Evolutionary conservation across 306 rosid species (phyloP), one percentile per base, ranked within the genome.

Genomic region (Fragaria nilgerrensis): DNA sequence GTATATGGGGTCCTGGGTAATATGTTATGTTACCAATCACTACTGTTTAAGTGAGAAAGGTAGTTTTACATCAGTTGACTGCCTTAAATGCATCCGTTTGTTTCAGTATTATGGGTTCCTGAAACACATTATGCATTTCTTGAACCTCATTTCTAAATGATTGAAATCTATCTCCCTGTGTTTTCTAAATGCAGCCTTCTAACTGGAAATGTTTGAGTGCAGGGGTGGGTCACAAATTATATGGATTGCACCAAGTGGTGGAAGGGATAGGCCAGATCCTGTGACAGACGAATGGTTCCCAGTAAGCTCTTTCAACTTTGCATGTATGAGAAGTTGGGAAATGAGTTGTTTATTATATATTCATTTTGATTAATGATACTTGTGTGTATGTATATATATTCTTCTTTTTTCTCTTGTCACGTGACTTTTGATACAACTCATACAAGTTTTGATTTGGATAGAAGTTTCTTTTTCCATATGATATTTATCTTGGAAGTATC

Each of bases 201-300:
- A 69, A 27, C 68, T 13, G 37, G 36, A 78, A 75, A 74, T 68
- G 63, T 68, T 71, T 49, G 45, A 27, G 43, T 77, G 79, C 82
- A 96, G 99, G 90, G 83, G 89, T 77, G 98, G 99, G 68, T 96
- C 98, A 41, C 98, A 92, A 80, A 65, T 96, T 63, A 76, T 96
- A 72, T 96, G 99, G 99, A 89, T 96, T 87, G 99, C 99, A 59
- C 98, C 99, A 49, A 96, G 99, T 45, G 99, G 99, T 15, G 99
- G 99, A 23, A 89, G 99, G 88, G 99, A 96, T 72, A 88, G 99
- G 68, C 89, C 96, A 34, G 89, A 86, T 88, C 89, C 91, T 22
- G 61, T 50, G 1, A 87, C 92, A 7, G 84, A 86, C 76, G 99
- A 92, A 78, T 96, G 93, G 89, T 78, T 27, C 75, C 97, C 99